Evolutionary conservation across 1,284 basidiomycete genomes (phyloP), one percentile per base, ranked within the genome.

Genomic region (Cryptococcus amylolentus): DNA sequence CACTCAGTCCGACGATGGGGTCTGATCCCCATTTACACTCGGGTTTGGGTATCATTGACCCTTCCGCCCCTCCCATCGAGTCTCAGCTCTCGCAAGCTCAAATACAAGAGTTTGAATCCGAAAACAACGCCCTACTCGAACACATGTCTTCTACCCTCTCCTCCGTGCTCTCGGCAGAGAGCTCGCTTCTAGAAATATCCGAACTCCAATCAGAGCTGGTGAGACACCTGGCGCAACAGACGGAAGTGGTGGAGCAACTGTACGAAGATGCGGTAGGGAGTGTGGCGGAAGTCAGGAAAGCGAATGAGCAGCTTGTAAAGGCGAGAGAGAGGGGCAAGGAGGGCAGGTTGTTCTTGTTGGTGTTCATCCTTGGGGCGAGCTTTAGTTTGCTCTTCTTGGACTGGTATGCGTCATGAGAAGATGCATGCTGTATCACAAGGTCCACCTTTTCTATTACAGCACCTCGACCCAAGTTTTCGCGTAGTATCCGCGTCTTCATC

Each of bases 191-290:
- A 57, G 82, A 83, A 65, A 83, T 84, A 57, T 79, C 78, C 37
- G 71, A 79, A 39, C 70, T 84, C n/a, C 83, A 84, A 67, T 78
- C 80, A 8, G 80, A 82, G 61, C 76, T 84, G 47, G 77, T 82
- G 14, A 70, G 78, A 52, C 81, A 83, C 56, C 69, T 84, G 18
- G 76, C 77, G 35, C 74, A 79, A 64, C 82, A 84, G 70, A 78
- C 76, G 49, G 83, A 83, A 69, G 69, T 81, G 44, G 81, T 81
- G 31, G 79, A 81, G 55, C 69, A 76, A 55, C 69, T 83, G 52
- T 77, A 80, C 64, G 79, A 81, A 46, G 82, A 83, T 57, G 80
- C 81, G 5, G 75, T 82, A 10, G 78, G 75, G 2, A 80, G 80
- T 43, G 78, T 80, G 1, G 78, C 74, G 3, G 77, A 81, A 63